Base-by-base conservation (phyloP, 1,284 basidiomycete species). In the Microbotryum intermedium region DNA sequence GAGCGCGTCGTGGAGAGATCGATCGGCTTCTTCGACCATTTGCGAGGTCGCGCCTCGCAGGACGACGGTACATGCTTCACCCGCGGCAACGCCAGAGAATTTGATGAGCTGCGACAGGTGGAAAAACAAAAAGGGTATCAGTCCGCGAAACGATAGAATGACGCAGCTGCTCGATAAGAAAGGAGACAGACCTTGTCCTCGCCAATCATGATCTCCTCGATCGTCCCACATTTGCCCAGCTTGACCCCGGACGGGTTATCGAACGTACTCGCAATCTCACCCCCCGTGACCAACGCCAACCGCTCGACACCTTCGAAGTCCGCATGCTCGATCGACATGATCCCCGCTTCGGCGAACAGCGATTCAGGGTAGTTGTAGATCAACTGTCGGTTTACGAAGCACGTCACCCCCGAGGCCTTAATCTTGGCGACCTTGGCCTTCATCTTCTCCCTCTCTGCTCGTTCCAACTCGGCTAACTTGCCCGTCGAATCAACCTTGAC, bases 351-450 rank as follows among this genome's bases (percentile, higher is more conserved):
- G 11, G 94, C 82, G 21, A 99, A 82, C 0, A 99, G 79, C 2
- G 86, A 88, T 76, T 98, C 95, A 49, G 95, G 95, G 75, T 97
- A 98, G 80, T 99, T 98, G 84, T 98, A 99, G 77, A 99, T 92
- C 59, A 99, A 82, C 75, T 99, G 95, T 51, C 95, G 84, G 79
- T 99, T 99, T 70, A 98, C 91, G 75, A 99, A 98, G 76, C 87
- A 89, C 72, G 91, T 99, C 79, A 98, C 92, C 55, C 94, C 94
- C 72, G 97, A 93, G 0, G 87, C 76, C 23, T 92, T 91, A 72
- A 99, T 99, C 39, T 87, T 84, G 53, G 92, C 88, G 23, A 98
- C 93, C 79, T 98, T 99, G 64, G 84, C 86, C 79, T 95, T 97
- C 94, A 98, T 98, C 82, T 98, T 98, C 78, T 97, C 94, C 72